phyloP scores from a whole-genome alignment of 306 rosid genomes.

The Fragaria vesca region DNA sequence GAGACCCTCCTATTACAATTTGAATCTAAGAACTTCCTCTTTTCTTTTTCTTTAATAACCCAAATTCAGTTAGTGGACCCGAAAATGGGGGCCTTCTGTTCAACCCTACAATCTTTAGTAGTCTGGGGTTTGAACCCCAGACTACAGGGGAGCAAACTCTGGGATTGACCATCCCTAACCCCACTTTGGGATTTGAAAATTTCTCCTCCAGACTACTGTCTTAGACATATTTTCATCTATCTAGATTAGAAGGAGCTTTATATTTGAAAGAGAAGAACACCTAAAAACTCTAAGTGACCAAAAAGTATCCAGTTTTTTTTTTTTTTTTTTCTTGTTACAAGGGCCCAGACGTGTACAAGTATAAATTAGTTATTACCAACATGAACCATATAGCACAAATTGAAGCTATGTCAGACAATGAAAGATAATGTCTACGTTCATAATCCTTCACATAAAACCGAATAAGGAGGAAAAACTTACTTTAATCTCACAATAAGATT shows the following conservation, averaged over 20 bases:
- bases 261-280: neutral
- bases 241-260: neutral
- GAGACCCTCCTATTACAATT: neutral
- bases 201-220: neutral
- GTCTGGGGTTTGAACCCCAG: neutral
- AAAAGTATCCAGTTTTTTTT: neutral
- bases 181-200: neutral
- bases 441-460: neutral
- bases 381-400: neutral
- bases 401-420: neutral
- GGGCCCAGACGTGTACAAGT: neutral
- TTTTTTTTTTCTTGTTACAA: neutral
- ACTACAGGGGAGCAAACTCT: neutral
- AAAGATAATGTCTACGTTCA: neutral
- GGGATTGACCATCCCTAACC: neutral
- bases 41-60: neutral
- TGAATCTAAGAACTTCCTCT: neutral
- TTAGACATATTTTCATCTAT: neutral
- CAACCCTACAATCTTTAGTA: neutral
- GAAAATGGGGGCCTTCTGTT: neutral
- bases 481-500: conserved; percentile 80
- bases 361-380: neutral
- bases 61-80: neutral
- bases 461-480: conserved; percentile 46
- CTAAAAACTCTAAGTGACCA: neutral